Base-by-base conservation (phyloP, 345 rosid genomes). In the Citrus australasica region DNA sequence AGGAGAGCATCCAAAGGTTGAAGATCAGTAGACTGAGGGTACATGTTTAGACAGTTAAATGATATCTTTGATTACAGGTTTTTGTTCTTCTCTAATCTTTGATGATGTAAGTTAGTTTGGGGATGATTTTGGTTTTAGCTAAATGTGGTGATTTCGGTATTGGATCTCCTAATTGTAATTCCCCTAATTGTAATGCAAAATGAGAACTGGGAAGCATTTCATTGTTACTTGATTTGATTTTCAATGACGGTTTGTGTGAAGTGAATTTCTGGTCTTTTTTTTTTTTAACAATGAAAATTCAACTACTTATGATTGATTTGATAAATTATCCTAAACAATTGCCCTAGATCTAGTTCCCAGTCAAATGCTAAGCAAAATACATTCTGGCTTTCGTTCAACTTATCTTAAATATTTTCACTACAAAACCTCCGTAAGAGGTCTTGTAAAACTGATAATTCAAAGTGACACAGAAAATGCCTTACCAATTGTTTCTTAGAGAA, bases 1-100 rank as follows among this genome's bases (percentile, higher is more conserved):
- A 4, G 51, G 80, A 67, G 85, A 87, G 51, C 35, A 19, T 10
- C 60, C 67, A 7, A 56, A 27, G 33, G 21, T 37, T 11, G 79
- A 67, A 56, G 78, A 67, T 74, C 51, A 63, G 53, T 70, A 67
- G 27, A 63, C 51, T 16, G 58, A 38, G 76, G 80, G 38, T 73
- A 58, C 38, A 33, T 42, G 76, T 25, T 62, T 77, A 21, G 62
- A 71, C 55, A 73, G 67, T 58, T 80, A 77, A 68, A 60, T 19
- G 53, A 9, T 46, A 28, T 10, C 10, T 59, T 67, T 46, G 17
- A 24, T 25, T 4, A 63, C 21, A 14, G 37, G 22, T 8, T 63
- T 28, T 13, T 11, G 67, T 16, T 64, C 9, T 64, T 35, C 67
- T 19, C 42, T 22, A n/a, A 56, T 27, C 51, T 51, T 24, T 30